phyloP scores from a whole-genome alignment of 257 asterid species.

The Craterostigma plantagineum region DNA sequence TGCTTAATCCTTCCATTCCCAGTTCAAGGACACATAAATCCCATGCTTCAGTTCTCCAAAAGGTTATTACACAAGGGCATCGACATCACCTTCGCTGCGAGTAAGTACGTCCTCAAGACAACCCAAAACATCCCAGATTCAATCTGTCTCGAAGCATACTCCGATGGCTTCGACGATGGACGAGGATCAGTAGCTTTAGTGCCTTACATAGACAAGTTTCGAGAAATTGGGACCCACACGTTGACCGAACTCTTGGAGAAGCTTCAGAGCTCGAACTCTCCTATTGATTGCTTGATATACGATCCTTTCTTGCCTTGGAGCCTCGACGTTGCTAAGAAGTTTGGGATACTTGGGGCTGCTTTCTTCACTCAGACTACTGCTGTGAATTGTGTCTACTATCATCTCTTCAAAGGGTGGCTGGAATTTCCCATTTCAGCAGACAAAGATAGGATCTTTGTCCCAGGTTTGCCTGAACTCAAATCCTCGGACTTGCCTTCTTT shows the following conservation, averaged over 20 bases:
- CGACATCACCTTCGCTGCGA: neutral
- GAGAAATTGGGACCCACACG: neutral
- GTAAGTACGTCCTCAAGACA: neutral
- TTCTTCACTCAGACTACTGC: neutral
- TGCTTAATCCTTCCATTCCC: neutral
- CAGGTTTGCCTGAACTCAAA: neutral
- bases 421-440: neutral
- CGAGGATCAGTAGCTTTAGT: neutral
- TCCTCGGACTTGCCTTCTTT: neutral
- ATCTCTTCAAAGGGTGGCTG: neutral
- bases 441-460: neutral
- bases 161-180: constrained; percentile 2
- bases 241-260: neutral
- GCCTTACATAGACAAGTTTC: neutral
- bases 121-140: neutral
- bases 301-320: neutral
- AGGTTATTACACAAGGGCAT: neutral
- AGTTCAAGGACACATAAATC: neutral
- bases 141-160: neutral
- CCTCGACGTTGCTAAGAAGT: neutral
- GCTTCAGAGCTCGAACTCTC: neutral
- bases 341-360: neutral
- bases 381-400: neutral
- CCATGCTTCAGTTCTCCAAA: neutral
- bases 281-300: neutral